Evolutionary conservation across 2,329 filamentous ascomycete species (phyloP), one percentile per base, ranked within the genome.

Genomic region (Colletotrichum siamense): DNA sequence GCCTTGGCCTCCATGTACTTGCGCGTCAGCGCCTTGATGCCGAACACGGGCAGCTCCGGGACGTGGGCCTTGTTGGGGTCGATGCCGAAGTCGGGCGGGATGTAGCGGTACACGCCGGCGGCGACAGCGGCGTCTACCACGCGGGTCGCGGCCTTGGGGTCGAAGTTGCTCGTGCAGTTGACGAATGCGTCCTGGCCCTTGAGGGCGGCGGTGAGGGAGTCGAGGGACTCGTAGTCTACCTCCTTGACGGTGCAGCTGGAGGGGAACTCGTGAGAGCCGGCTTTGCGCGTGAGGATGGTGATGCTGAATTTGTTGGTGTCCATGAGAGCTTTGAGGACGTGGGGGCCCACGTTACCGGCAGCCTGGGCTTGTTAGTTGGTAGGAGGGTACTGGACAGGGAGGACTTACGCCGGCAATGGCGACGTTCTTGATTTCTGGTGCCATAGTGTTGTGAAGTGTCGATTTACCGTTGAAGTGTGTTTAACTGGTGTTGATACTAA

Each of bases 61-160:
- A 67, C 64, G 22, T 79, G 77, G 30, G 76, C 74, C 68, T 79
- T 79, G 12, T 64, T 55, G 2, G 85, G 79, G 83, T 87, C 82
- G 59, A 81, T 79, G 39, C 86, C 87, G 65, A 88, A 94, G 76
- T 94, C 92, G 3, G 90, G 90, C 3, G 92, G 91, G 36, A 94
- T 83, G 84, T 93, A 92, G 15, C 91, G 88, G 80, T 91, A 87
- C 1, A 94, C 91, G 7, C 92, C 91, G 5, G 91, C 91, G 6
- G 87, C 87, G 32, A 91, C 84, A 36, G 91, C 89, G 1, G 92
- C 92, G 36, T 93, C 89, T 61, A 93, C 86, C 16, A 78, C 32
- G 49, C 75, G 70, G 62, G 93, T 84, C 13, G 87, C 81, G 55
- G 91, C 83, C 1, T 87, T 84, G 3, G 86, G 85, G 65, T 80